Base-by-base conservation (phyloP, 2,329 filamentous ascomycete species). In the Xylaria digitata region DNA sequence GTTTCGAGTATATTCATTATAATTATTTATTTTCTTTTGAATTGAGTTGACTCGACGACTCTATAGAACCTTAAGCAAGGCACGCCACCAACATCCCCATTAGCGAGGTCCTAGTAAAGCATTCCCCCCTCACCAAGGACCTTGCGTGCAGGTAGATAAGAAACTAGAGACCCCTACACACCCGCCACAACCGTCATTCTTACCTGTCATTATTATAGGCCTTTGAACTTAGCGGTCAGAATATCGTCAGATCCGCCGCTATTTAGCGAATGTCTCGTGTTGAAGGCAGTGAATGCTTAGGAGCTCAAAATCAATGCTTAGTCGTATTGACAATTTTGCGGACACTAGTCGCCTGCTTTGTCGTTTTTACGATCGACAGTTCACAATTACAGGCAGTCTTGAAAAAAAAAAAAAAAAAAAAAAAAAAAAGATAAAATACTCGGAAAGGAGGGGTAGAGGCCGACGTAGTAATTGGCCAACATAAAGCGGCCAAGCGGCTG, bases 141-240 rank as follows among this genome's bases (percentile, higher is more conserved):
- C 32, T 34, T 34, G 7, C 7, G 7, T 40, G n/a, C n/a, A n/a
- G 8, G 8, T 13, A 37, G 34, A 40, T 15, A 40, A 40, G 26
- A 40, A 15, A 40, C 37, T 40, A 40, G 37, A 15, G 37, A 15
- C 37, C 13, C n/a, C 42, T 19, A 17, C 13, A 23, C 19, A n/a
- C 21, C 34, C n/a, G 45, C 57, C 57, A 65, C 19, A 42, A 26
- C 34, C 63, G 63, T 65, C 57, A 65, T 65, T 65, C 50, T 65
- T 65, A 65, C 62, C 37, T 5, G 37, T 40, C 37, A 15, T 15
- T 40, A 15, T 40, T 40, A 40, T 40, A 40, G 34, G 34, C 37
- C 23, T 32, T 17, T 15, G 8, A 49, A 48, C 43, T 43, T 49
- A 54, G 49, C 49, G 21, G 56, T 60, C 23, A 60, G 43, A 42